Base-by-base conservation (phyloP, 306 rosid species). In the Inga oerstediana region DNA sequence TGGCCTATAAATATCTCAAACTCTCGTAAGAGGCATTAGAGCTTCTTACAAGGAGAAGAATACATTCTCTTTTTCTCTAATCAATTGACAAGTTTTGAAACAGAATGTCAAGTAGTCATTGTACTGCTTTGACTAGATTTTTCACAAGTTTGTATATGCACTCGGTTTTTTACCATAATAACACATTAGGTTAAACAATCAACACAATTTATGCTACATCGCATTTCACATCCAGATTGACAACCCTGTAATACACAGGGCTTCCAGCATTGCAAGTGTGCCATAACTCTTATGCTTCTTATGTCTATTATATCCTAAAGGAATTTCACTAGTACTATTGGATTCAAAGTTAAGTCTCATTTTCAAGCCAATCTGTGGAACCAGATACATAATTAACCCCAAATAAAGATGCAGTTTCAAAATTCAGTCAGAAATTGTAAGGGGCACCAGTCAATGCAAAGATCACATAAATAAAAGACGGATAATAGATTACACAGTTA, bases 81-180 rank as follows among this genome's bases (percentile, higher is more conserved):
- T 54, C 24, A 54, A 54, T 54, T 54, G 62, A 7, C 62, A 54
- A 54, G 24, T 27, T 70, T n/a, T 44, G n/a, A n/a, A 56, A 13
- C 78, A 83, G 81, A 19, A 66, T 39, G 84, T 49, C 41, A 62
- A 56, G 65, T 20, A 43, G 22, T 58, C 44, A 79, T 15, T 68
- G 48, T 17, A 41, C 75, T 44, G 51, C 81, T 45, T 15, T 9
- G 30, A 22, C 24, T 5, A 30, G 43, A 8, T 62, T 77, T 79
- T 61, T 64, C 61, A 54, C 45, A 64, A 72, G 43, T 43, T 20
- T 34, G 43, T 22, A 24, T 45, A 41, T 79, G 51, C 45, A 39
- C 27, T 32, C n/a, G 86, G 39, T 72, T 16, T 78, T 75, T 75
- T 78, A 35, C 84, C 84, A 51, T 65, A 11, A 75, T 22, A 12